Percentiles rank a stretch among this genome's conserved stretches.
Conservation (phyloP, 352 stramenopile species). For the Globisporangium iwayamae region DNA sequence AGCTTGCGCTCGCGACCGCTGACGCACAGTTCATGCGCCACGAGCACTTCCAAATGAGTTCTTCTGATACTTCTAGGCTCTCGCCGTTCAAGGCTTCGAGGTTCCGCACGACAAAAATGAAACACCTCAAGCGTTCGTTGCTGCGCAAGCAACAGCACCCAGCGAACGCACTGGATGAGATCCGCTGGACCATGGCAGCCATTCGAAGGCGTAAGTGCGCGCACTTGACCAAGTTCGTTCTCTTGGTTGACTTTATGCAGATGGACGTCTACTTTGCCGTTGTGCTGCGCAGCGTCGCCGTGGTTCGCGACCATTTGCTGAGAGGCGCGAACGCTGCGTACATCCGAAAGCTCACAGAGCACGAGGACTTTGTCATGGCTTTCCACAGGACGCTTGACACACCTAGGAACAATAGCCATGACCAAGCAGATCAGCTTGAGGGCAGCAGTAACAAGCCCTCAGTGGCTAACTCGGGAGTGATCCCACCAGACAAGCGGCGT, state of each 20-base stretch:
- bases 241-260: conserved; percentile 52
- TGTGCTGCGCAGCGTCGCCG: conserved; percentile 38
- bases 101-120: conserved; percentile 17
- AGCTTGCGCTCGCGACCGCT: conserved; percentile 45
- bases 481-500: neutral
- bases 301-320: conserved; percentile 34
- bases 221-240: conserved; percentile 53
- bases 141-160: conserved; percentile 18
- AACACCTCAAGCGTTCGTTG: conserved; percentile 20
- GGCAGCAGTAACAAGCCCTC: neutral
- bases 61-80: neutral
- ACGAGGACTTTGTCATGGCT: conserved; percentile 26
- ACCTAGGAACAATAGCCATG: neutral
- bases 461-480: neutral
- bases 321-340: conserved; percentile 40
- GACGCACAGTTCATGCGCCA: conserved; percentile 45
- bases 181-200: conserved; percentile 68
- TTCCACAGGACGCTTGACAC: conserved; percentile 24
- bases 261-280: conserved; percentile 40
- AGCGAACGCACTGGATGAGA: conserved; percentile 38
- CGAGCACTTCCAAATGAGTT: conserved; percentile 40
- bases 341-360: conserved; percentile 27
- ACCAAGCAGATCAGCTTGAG: neutral
- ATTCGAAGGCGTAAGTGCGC: conserved; percentile 55
- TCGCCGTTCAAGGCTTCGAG: conserved; percentile 21